Percentiles rank a stretch among this genome's conserved stretches.
These are phyloP conservation scores for Jamesozyma gamospora DNA, from an alignment of 805 yeast genomes.

Conservation along the genomic window DNA sequence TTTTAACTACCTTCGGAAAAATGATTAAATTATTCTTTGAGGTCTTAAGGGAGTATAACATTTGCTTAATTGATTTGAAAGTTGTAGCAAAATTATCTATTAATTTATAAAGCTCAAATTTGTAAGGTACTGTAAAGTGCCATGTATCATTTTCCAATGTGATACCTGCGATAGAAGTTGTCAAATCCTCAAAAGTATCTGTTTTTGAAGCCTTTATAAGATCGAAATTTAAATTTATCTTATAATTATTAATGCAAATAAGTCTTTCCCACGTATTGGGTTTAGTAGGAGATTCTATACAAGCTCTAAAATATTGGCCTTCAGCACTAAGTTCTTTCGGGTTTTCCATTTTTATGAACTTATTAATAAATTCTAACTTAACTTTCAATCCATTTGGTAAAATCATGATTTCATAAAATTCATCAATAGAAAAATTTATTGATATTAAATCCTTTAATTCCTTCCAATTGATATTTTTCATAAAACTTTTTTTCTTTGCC, in stretches of 20 bases:
- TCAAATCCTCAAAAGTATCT: constrained; percentile 7
- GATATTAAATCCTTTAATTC: constrained; percentile 17
- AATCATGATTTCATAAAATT: constrained; percentile 23
- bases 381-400: constrained; percentile 42
- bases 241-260: constrained; percentile 31
- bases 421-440: constrained; percentile 15
- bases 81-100: constrained; percentile 68
- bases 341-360: constrained; percentile 15
- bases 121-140: constrained; percentile 57
- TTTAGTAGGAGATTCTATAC: constrained; percentile 44
- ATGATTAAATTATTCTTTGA: constrained; percentile 32
- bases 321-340: constrained; percentile 15
- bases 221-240: constrained; percentile 22
- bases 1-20: constrained; percentile 30
- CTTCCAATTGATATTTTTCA: constrained; percentile 12
- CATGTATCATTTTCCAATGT: constrained; percentile 33
- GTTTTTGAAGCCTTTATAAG: constrained; percentile 20
- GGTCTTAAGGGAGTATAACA: constrained; percentile 39
- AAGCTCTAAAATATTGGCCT: constrained; percentile 33
- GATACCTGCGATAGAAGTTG: constrained; percentile 28
- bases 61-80: constrained; percentile 56
- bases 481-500: constrained; percentile 9
- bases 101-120: constrained; percentile 64
- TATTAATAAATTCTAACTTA: constrained; percentile 35
- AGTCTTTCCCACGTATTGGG: constrained; percentile 42